Percentiles rank a stretch among this genome's conserved stretches.
phyloP scores from a whole-genome alignment of 2,329 filamentous ascomycete species.

The Ceratocystis papillata region DNA sequence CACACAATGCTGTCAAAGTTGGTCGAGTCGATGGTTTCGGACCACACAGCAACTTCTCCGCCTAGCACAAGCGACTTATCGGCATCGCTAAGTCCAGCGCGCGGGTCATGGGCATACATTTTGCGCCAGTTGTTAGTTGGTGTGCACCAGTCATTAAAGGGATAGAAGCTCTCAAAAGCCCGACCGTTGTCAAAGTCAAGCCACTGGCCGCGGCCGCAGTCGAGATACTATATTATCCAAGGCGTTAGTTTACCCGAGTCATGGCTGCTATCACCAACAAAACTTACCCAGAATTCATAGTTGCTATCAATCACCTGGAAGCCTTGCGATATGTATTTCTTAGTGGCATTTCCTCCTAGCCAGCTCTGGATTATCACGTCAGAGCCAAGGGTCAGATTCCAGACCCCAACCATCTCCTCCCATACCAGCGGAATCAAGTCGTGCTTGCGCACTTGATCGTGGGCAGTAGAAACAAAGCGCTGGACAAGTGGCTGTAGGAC shows the following conservation, averaged over 20 bases:
- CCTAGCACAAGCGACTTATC: slow-evolving; percentile 61
- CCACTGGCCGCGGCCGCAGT: slow-evolving; percentile 74
- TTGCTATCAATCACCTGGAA: slow-evolving; percentile 64
- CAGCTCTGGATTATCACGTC: slow-evolving; percentile 72
- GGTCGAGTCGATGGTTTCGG: slow-evolving; percentile 64
- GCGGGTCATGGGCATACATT: slow-evolving; percentile 70
- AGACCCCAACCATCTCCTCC: slow-evolving; percentile 75
- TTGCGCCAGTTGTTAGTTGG: slow-evolving; percentile 73
- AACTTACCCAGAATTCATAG: slow-evolving; percentile 63
- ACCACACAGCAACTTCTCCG: slow-evolving; percentile 74
- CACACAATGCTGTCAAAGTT: slow-evolving; percentile 67
- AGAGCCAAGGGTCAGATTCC: slow-evolving; percentile 61
- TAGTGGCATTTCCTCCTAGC: slow-evolving; percentile 54
- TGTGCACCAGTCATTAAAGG: slow-evolving; percentile 70
- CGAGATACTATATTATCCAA: slow-evolving; percentile 51
- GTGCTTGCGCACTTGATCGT: slow-evolving; percentile 50
- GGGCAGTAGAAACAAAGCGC: slow-evolving; percentile 60
- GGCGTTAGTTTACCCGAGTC: slow-evolving; percentile 25
- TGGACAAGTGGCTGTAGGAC: slow-evolving; percentile 68
- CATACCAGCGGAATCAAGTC: slow-evolving; percentile 68
- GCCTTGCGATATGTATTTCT: slow-evolving; percentile 49
- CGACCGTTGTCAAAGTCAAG: slow-evolving; percentile 55
- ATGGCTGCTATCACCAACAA: neutral
- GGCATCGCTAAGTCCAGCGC: slow-evolving; percentile 49
- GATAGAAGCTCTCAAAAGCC: slow-evolving; percentile 45